Percentiles rank a stretch among this genome's conserved stretches.
phyloP scores from a whole-genome alignment of 345 rosid genomes.

The Populus ilicifolia region DNA sequence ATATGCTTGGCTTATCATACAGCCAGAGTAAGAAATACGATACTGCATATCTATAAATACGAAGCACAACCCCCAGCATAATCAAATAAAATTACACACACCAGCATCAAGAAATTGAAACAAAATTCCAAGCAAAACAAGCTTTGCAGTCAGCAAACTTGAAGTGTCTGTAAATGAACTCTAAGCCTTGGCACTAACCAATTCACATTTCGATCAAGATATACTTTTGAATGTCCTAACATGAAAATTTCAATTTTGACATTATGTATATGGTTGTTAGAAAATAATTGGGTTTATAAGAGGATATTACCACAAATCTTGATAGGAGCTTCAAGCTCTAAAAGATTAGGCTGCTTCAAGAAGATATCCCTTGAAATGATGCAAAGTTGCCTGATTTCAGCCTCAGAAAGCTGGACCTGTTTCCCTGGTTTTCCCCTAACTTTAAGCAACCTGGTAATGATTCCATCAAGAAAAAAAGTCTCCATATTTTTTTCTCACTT shows the following conservation, averaged over 20 bases:
- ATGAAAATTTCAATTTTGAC: neutral
- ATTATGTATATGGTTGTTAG: neutral
- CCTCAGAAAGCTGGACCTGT: slow-evolving; percentile 29
- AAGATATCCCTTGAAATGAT: slow-evolving; percentile 19
- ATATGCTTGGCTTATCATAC: neutral
- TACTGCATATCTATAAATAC: neutral
- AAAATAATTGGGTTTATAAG: neutral
- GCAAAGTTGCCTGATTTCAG: slow-evolving; percentile 29
- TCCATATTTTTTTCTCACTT: slow-evolving; percentile 10
- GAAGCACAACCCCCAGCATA: neutral
- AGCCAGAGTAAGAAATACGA: neutral
- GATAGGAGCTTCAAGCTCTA: slow-evolving; percentile 34
- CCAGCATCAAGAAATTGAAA: neutral
- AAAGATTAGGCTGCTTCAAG: slow-evolving; percentile 25
- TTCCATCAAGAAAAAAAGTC: slow-evolving; percentile 16
- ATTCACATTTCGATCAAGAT: neutral
- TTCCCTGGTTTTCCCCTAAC: slow-evolving; percentile 30
- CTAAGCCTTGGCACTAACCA: neutral
- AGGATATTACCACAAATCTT: slow-evolving; percentile 24
- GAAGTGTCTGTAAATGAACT: neutral
- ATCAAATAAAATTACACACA: neutral
- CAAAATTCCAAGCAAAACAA: neutral
- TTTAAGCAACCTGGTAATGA: slow-evolving; percentile 24
- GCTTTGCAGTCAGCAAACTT: neutral
- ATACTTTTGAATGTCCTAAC: neutral